These are phyloP conservation scores for Cryptosporidium parvum DNA, from an alignment of 169 alveolate genomes.

Conservation along the genomic window DNA sequence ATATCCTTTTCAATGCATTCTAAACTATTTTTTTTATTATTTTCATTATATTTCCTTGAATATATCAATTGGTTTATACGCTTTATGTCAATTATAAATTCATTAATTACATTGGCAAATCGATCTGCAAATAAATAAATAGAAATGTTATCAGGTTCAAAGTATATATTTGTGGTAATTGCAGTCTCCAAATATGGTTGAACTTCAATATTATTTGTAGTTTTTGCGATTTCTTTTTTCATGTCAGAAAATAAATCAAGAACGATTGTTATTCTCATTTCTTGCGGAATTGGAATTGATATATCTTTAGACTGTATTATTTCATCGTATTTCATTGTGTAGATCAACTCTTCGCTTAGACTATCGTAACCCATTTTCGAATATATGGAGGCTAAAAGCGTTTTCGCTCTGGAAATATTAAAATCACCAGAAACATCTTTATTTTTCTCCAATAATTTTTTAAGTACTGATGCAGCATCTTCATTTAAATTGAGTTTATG, in stretches of 20 bases:
- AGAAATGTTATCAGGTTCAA: not conserved
- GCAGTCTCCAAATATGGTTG: constrained; percentile 58
- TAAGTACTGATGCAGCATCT: constrained; percentile 21
- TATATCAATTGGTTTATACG: constrained; percentile 53
- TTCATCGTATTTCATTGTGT: constrained; percentile 72
- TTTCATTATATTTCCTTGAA: constrained; percentile 39
- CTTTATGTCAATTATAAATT: constrained; percentile 42
- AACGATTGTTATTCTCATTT: constrained; percentile 42
- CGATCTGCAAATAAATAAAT: constrained; percentile 14
- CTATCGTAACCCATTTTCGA: constrained; percentile 56
- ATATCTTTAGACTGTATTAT: constrained; percentile 60
- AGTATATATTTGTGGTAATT: not conserved
- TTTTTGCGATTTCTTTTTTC: constrained; percentile 29
- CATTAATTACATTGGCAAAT: constrained; percentile 39
- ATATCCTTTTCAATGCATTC: not conserved
- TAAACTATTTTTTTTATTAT: not conserved
- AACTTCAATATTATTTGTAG: not conserved
- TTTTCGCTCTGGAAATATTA: constrained; percentile 52
- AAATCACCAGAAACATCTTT: constrained; percentile 9
- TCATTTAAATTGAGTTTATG: constrained; percentile 35
- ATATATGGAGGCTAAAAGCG: constrained; percentile 61
- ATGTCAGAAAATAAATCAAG: constrained; percentile 67
- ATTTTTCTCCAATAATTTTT: constrained; percentile 4
- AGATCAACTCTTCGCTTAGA: constrained; percentile 47
- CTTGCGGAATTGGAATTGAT: constrained; percentile 69